Base-by-base conservation (phyloP, 371 early-diverging fungal species). In the Phascolomyces articulosus region DNA sequence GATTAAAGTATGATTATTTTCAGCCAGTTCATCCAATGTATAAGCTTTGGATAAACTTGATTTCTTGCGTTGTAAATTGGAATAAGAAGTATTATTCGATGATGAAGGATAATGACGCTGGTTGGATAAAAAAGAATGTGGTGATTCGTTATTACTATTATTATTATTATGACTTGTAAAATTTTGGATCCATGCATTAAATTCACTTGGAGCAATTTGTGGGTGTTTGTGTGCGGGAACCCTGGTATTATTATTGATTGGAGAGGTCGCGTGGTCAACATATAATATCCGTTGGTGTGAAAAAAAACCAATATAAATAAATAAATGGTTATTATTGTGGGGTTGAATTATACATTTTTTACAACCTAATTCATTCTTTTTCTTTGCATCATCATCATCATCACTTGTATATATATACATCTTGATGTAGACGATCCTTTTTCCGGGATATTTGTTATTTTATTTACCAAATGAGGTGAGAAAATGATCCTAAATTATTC, bases 161-260 rank as follows among this genome's bases (percentile, higher is more conserved):
- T 72, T 40, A 74, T 65, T 54, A 72, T 71, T 7, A 77, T 74
- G 26, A 77, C 6, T 59, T 34, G 34, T 34, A 53, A 28, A 59
- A 15, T 41, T 40, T 48, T 61, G 29, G 31, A 71, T 59, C 71
- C 71, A 71, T 16, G 58, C 58, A 20, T 61, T 58, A 62, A 71
- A 71, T 49, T 71, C 71, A 18, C 67, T 67, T 1, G 71, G 71
- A 6, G 71, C 71, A 38, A 71, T 71, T 57, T 71, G 63, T 26
- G 71, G 71, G 41, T 71, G 71, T 34, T 61, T 63, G 60, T 71
- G 60, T 38, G 71, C 71, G 60, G 71, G 71, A 24, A 71, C 71
- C 71, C 71, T 71, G 16, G 4, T 41, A 34, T 9, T 9, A 34
- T 34, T 34, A 34, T 34, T n/a, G 13, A 31, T 11, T 7, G 23